These are phyloP conservation scores for Lentithecium fluviatile DNA, from an alignment of 495 filamentous ascomycete genomes.

Conservation along the genomic window DNA sequence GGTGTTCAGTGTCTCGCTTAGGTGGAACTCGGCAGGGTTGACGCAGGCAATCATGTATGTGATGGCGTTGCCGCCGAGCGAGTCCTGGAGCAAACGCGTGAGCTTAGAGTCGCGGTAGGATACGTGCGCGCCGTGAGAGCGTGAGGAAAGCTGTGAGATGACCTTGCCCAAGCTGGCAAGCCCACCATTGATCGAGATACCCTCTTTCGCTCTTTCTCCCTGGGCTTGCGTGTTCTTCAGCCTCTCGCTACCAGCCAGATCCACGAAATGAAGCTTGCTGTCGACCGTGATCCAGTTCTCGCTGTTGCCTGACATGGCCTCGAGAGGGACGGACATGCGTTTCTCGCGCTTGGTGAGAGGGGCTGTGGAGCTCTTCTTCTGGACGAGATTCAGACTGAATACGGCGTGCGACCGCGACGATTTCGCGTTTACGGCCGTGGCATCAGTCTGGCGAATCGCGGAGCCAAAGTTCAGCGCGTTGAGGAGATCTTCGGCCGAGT, in stretches of 20 bases:
- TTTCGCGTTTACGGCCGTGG: conserved; percentile 97
- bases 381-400: conserved; percentile 91
- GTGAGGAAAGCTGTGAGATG: conserved; percentile 94
- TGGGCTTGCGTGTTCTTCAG: conserved; percentile 96
- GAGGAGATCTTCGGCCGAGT: conserved; percentile 89
- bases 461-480: conserved; percentile 88
- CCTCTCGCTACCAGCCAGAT: conserved; percentile 95
- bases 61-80: conserved; percentile 94
- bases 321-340: conserved; percentile 84
- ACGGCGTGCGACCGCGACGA: conserved; percentile 99
- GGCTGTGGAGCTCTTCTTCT: conserved; percentile 65
- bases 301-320: conserved; percentile 63
- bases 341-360: conserved; percentile 66
- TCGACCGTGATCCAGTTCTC: conserved; percentile 82
- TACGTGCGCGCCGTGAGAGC: conserved; percentile 83
- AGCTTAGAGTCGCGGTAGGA: conserved; percentile 98
- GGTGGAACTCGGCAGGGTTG: conserved; percentile 92
- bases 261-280: conserved; percentile 98
- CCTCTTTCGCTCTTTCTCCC: conserved; percentile 91
- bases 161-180: conserved; percentile 95
- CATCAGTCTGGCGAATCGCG: conserved; percentile 92
- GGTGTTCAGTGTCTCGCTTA: conserved; percentile 97
- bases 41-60: conserved; percentile 99
- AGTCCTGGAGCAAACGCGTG: conserved; percentile 94
- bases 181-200: conserved; percentile 97